Base-by-base conservation (phyloP, 306 rosid genomes). In the Mimosa bimucronata region DNA sequence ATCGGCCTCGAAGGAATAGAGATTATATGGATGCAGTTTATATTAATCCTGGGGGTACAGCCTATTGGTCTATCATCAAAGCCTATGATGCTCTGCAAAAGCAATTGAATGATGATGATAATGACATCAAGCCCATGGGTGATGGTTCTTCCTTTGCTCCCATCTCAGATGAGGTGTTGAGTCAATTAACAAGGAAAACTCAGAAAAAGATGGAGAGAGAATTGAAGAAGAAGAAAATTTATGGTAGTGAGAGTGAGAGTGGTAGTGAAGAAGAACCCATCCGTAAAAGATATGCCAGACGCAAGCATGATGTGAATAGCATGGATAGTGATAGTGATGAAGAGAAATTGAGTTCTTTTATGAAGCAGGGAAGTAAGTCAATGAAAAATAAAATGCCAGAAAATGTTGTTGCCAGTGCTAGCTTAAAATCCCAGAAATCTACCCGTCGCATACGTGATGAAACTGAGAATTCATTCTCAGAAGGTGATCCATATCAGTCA, bases 21-120 rank as follows among this genome's bases (percentile, higher is more conserved):
- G 97, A 91, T 85, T 93, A 93, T 68, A 89, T 93, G 28, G 98
- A 93, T 88, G 97, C 98, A 10, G 98, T 93, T 75, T 93, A 93
- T 70, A 90, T 91, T 62, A 93, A 93, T 79, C 97, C 94, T 23
- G 73, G 79, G 9, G 98, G 98, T 76, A 93, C 98, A 31, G 98
- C 98, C 44, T 93, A 93, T 79, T 93, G 98, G 98, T 93, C 98
- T 44, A 93, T 93, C 79, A 88, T 93, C 77, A 93, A 93, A 84
- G 98, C 98, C 65, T 93, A 93, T 77, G 98, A 91, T 23, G 98
- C 98, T 6, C 87, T 93, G 75, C 97, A 91, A 84, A 93, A 93
- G 90, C 94, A 91, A 81, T 58, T 79, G 75, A 90, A 83, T 82
- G 93, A 90, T 82, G 93, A 90, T 28, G 94, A 82, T 48, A 48